These are phyloP conservation scores for Buxus sempervirens DNA, from an alignment of 164 flowering plant species.

Conservation along the genomic window DNA sequence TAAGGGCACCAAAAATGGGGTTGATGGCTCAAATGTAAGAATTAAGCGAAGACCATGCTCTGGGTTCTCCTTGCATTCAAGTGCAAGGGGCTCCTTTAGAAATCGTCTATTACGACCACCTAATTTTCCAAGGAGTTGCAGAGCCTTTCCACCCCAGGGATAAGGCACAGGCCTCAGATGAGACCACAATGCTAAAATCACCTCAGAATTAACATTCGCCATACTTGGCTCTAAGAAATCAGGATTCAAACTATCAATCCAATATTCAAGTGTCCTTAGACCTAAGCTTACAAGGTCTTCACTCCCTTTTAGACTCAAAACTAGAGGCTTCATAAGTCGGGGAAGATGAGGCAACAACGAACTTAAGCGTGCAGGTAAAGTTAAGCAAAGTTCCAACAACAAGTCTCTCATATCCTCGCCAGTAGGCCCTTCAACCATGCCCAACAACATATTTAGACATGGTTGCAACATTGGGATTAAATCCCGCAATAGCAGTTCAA, in stretches of 20 bases:
- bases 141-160: slow-evolving; percentile 88
- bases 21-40: slow-evolving; percentile 96
- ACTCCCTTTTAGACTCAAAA: slow-evolving; percentile 82
- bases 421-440: slow-evolving; percentile 96
- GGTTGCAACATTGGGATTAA: slow-evolving; percentile 75
- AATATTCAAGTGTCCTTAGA: slow-evolving; percentile 89
- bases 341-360: slow-evolving; percentile 88
- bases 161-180: slow-evolving; percentile 91
- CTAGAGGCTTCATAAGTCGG: slow-evolving; percentile 96
- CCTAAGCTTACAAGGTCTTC: slow-evolving; percentile 87
- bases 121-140: slow-evolving; percentile 93
- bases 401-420: slow-evolving; percentile 95
- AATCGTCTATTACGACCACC: slow-evolving; percentile 99
- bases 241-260: slow-evolving; percentile 99
- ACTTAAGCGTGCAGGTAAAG: slow-evolving; percentile 94
- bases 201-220: slow-evolving; percentile 95
- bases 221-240: slow-evolving; percentile 98
- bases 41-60: slow-evolving; percentile 99
- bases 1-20: slow-evolving; percentile 95
- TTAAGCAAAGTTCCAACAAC: slow-evolving; percentile 84
- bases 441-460: slow-evolving; percentile 84
- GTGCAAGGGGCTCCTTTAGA: slow-evolving; percentile 92
- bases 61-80: slow-evolving; percentile 98
- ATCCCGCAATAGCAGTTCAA: slow-evolving; percentile 82
- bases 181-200: slow-evolving; percentile 95